Base-by-base conservation (phyloP, 306 rosid species). In the Purshia tridentata region DNA sequence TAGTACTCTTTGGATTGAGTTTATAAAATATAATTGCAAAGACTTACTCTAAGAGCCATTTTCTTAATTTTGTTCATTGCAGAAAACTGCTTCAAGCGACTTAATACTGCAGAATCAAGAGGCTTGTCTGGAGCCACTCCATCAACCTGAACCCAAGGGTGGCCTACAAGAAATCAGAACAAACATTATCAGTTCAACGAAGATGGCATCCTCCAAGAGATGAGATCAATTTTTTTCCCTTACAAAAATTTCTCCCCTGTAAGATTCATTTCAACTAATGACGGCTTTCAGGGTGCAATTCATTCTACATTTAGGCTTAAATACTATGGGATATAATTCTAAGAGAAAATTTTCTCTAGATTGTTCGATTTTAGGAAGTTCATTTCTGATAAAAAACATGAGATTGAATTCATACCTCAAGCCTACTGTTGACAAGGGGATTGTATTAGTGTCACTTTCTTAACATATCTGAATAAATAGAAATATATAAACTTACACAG, bases 31-130 rank as follows among this genome's bases (percentile, higher is more conserved):
- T 16, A 69, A 56, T n/a, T 4, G 14, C 61, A 18, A 62, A 40
- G 69, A 89, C 91, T 67, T 83, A 93, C 98, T 83, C 94, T 89
- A 9, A 91, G 94, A 79, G 92, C 98, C 92, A 93, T 89, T 85
- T 86, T 93, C 84, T 93, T 93, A 60, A 93, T 87, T 73, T 87
- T 92, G 91, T 87, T 83, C 97, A 88, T 90, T 9, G 95, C 95
- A 76, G 92, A 81, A 76, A 93, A 90, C 82, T 89, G 96, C 75
- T 90, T 90, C 79, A 93, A 73, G 61, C 96, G 97, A 85, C 84
- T 90, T 73, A 93, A 82, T 75, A 93, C 97, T 40, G 98, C 96
- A 1, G 97, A 74, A 73, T 91, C 97, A 66, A 93, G 96, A 67
- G 93, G 90, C 81, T 87, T 90, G 80, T 93, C 98, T 45, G 91